A percentile compares a stretch with the other conserved stretches of the same genome.
phyloP scores from a whole-genome alignment of 352 stramenopile genomes.

The Phytophthora foliorum region DNA sequence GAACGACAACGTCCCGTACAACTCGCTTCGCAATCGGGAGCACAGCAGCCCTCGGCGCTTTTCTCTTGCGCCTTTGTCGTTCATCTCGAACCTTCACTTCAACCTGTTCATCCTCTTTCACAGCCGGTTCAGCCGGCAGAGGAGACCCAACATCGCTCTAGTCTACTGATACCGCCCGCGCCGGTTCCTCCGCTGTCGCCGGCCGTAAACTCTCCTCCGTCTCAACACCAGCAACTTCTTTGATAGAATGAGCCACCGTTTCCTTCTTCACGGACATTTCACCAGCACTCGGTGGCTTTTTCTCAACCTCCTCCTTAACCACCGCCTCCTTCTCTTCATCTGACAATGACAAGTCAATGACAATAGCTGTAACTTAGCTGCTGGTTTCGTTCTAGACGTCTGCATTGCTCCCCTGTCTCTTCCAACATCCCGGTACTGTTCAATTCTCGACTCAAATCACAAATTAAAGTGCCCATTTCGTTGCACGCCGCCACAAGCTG shows the following conservation, averaged over 20 bases:
- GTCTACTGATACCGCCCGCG: no score
- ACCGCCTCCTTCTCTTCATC: neutral
- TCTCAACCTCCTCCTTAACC: neutral
- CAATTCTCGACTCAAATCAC: slow-evolving; percentile 14
- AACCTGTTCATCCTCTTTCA: neutral
- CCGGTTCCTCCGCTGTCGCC: neutral
- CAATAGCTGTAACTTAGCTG: neutral
- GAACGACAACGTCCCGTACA: slow-evolving; percentile 1
- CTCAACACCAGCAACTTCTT: neutral
- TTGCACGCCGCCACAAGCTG: slow-evolving; percentile 16
- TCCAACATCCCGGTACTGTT: slow-evolving; percentile 5
- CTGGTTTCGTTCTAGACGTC: neutral
- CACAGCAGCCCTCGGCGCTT: neutral
- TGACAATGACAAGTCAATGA: neutral
- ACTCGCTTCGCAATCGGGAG: neutral
- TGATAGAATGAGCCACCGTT: neutral
- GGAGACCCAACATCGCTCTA: neutral
- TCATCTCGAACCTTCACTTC: no score
- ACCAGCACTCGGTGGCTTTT: neutral
- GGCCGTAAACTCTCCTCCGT: neutral
- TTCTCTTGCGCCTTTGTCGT: neutral
- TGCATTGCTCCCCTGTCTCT: no score
- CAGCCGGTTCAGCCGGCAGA: neutral
- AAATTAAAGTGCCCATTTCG: slow-evolving; percentile 20
- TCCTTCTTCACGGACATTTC: neutral